Evolutionary conservation across 2,329 filamentous ascomycete genomes (phyloP).

Genomic region (Ascochyta pisi): DNA sequence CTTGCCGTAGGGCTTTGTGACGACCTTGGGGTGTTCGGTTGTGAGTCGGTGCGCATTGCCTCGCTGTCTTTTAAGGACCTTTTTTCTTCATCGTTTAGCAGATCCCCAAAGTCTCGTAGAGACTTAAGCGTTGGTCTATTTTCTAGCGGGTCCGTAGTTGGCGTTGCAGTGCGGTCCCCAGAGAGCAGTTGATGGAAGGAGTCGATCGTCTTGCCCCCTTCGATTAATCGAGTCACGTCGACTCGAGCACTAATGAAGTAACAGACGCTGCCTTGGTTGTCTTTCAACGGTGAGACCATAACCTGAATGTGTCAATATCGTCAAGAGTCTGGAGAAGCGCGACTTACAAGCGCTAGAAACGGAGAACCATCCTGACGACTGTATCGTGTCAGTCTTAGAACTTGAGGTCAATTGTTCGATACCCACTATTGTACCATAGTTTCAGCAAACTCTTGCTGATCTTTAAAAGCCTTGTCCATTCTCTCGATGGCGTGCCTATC

Average conservation of each 20-base stretch:
- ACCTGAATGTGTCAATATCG: conserved; percentile 13
- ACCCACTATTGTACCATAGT: conserved; percentile 73
- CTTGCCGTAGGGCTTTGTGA: conserved; percentile 41
- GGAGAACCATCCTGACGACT: conserved; percentile 72
- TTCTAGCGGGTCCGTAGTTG: conserved; percentile 21
- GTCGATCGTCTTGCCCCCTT: conserved; percentile 69
- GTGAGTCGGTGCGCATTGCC: conserved; percentile 62
- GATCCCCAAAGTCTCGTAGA: conserved; percentile 34
- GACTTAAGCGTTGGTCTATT: conserved; percentile 29
- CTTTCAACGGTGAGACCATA: conserved; percentile 72
- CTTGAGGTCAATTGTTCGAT: not conserved
- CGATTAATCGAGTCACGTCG: conserved; percentile 71
- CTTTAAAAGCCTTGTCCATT: conserved; percentile 65
- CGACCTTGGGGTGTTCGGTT: conserved; percentile 64
- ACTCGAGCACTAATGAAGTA: conserved; percentile 77
- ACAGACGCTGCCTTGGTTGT: conserved; percentile 67
- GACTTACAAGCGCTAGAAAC: conserved; percentile 70
- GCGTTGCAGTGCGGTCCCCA: conserved; percentile 18
- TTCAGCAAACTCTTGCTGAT: conserved; percentile 71
- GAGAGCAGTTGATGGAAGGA: conserved; percentile 60
- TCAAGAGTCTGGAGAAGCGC: too few species aligned
- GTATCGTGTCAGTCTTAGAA: conserved; percentile 2
- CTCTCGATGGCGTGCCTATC: conserved; percentile 66
- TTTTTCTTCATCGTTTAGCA: conserved; percentile 46
- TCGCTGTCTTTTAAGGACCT: conserved; percentile 66